Conservation (phyloP, 2,329 filamentous ascomycete species). For the Amylocarpus encephaloides region DNA sequence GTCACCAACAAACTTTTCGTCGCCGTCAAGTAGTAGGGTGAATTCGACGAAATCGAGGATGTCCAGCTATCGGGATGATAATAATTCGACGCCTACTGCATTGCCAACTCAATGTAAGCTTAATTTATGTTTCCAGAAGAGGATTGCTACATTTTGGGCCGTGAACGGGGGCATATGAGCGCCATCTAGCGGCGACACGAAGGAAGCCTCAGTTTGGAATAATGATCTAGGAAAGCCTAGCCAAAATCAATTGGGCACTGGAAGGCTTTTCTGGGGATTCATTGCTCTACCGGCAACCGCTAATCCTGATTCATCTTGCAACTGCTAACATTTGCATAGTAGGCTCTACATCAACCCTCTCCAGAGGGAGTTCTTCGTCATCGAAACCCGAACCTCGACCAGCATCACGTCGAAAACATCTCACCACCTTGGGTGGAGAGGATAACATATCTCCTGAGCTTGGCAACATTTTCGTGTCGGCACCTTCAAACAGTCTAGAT, state of each 20-base stretch:
- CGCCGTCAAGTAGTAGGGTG: slow-evolving; percentile 1
- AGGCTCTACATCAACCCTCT: not conserved
- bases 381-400: not conserved
- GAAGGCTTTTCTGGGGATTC: too few relatives aligned
- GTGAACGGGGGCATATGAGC: too few relatives aligned
- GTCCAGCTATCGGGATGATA: not conserved
- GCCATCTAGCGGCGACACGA: too few relatives aligned
- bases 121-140: not conserved
- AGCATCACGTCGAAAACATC: not conserved
- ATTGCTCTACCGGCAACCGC: too few relatives aligned
- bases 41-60: slow-evolving; percentile 2
- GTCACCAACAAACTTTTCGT: slow-evolving; percentile 2
- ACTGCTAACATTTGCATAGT: not conserved
- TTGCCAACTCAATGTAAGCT: not conserved
- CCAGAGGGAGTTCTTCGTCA: slow-evolving; percentile 2
- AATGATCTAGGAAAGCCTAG: too few relatives aligned
- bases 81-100: not conserved
- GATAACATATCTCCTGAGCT: slow-evolving; percentile 7
- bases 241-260: too few relatives aligned
- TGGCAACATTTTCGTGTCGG: slow-evolving; percentile 8
- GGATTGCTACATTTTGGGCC: too few relatives aligned
- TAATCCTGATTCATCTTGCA: not conserved
- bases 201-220: too few relatives aligned
- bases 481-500: slow-evolving; percentile 6
- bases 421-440: not conserved